Evolutionary conservation across 805 yeast species (phyloP).

Genomic region (Lachancea waltii): DNA sequence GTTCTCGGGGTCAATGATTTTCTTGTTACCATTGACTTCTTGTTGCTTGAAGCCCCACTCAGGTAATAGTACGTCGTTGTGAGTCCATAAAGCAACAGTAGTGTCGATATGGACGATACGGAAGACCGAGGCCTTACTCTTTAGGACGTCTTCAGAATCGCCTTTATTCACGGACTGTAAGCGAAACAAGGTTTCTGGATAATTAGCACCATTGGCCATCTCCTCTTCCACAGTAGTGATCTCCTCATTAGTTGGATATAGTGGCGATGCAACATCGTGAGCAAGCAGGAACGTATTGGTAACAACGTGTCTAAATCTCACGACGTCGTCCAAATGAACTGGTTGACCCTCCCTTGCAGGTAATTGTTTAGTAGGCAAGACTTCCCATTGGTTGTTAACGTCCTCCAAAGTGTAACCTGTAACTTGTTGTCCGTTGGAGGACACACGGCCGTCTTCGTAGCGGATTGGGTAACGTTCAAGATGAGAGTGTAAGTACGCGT

Average conservation of each 20-base stretch:
- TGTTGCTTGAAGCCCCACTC: constrained; percentile 93
- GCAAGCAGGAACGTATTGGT: constrained; percentile 78
- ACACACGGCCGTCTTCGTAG: constrained; percentile 92
- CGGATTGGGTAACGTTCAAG: constrained; percentile 70
- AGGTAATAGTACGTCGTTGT: constrained; percentile 74
- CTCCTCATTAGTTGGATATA: constrained; percentile 88
- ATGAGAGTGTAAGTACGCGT: constrained; percentile 80
- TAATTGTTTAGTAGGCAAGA: constrained; percentile 54
- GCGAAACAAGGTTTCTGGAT: constrained; percentile 72
- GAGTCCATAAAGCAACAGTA: constrained; percentile 92
- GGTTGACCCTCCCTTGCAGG: constrained; percentile 39
- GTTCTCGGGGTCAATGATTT: constrained; percentile 58
- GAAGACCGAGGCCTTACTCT: constrained; percentile 64
- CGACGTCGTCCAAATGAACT: constrained; percentile 61
- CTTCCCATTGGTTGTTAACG: constrained; percentile 76
- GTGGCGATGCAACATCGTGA: constrained; percentile 95
- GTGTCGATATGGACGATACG: constrained; percentile 78
- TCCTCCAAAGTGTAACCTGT: constrained; percentile 58
- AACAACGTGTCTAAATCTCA: constrained; percentile 74
- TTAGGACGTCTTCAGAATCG: constrained; percentile 39
- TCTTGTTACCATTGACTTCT: constrained; percentile 93
- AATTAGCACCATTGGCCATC: constrained; percentile 46
- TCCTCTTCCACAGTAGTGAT: constrained; percentile 69
- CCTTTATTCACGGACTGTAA: constrained; percentile 55
- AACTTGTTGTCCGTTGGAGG: constrained; percentile 92